Evolutionary conservation across 306 rosid genomes (phyloP).

Genomic region (Citrullus colocynthis): DNA sequence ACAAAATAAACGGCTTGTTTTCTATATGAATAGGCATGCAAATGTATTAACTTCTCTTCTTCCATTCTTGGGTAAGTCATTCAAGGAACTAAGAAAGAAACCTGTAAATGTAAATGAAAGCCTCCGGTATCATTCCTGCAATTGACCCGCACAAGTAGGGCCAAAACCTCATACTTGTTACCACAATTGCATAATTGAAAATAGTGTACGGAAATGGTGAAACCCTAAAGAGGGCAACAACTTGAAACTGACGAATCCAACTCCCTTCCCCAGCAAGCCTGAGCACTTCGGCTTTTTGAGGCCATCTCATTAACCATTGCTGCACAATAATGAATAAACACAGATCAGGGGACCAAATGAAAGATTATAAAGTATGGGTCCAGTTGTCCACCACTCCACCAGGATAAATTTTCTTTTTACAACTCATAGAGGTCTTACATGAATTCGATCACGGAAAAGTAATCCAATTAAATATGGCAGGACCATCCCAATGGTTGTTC

Average conservation of each 20-base stretch:
- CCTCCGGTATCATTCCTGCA: conserved; percentile 96
- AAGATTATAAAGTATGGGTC: not conserved
- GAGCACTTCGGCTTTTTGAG: conserved; percentile 73
- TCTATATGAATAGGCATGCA: not conserved
- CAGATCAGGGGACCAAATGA: conserved; percentile 2
- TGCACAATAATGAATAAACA: conserved; percentile 21
- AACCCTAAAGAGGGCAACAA: conserved; percentile 80
- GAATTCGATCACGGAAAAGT: conserved; percentile 71
- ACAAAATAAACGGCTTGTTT: not conserved
- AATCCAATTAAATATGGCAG: conserved; percentile 87
- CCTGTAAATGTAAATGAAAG: conserved; percentile 95
- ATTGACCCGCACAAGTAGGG: conserved; percentile 90
- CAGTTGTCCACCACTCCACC: not conserved
- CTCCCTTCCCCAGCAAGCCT: conserved; percentile 94
- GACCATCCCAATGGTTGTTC: conserved; percentile 96
- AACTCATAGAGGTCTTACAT: conserved; percentile 39
- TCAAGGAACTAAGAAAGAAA: conserved; percentile 12
- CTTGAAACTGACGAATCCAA: conserved; percentile 82
- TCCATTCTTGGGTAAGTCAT: not conserved
- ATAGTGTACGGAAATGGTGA: conserved; percentile 98
- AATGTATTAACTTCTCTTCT: not conserved
- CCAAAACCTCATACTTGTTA: conserved; percentile 89
- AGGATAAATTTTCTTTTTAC: not conserved
- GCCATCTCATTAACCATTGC: conserved; percentile 95
- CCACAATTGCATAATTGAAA: conserved; percentile 87